These are phyloP conservation scores for Oidium heveae DNA, from an alignment of 2,329 filamentous ascomycete species.

Conservation along the genomic window DNA sequence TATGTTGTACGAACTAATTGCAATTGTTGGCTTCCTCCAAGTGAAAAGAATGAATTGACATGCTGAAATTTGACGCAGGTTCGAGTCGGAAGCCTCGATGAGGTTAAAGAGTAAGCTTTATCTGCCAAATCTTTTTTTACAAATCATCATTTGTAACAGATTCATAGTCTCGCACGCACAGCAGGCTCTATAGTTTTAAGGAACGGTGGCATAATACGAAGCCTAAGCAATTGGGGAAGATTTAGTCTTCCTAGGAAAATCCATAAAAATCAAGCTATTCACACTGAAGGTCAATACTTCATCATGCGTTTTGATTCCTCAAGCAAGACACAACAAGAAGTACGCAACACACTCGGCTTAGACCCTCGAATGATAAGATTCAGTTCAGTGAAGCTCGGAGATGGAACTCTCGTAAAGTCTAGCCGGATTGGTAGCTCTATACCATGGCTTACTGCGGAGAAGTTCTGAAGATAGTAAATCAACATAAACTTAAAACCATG, in stretches of 20 bases:
- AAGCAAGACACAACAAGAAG: constrained; percentile 42
- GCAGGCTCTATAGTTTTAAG: too few relatives aligned
- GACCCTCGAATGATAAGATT: constrained; percentile 83
- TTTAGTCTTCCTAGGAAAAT: constrained; percentile 64
- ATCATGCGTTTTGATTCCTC: constrained; percentile 86
- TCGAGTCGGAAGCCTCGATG: too few relatives aligned
- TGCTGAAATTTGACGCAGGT: too few relatives aligned
- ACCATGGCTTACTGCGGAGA: constrained; percentile 10
- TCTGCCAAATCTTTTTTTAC: too few relatives aligned
- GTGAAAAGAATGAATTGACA: too few relatives aligned
- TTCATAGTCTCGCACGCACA: too few relatives aligned
- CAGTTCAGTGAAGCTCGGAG: constrained; percentile 64
- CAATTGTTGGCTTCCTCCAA: too few relatives aligned
- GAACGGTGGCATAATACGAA: constrained; percentile 78
- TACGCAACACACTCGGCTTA: constrained; percentile 51
- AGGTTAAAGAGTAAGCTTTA: too few relatives aligned
- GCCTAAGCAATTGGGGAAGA: constrained; percentile 83
- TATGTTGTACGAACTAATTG: too few relatives aligned
- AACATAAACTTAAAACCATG: too few relatives aligned
- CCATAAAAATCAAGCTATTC: constrained; percentile 56
- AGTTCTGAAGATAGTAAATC: too few relatives aligned
- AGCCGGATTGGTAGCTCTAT: constrained; percentile 12
- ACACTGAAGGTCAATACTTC: constrained; percentile 84
- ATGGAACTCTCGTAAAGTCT: constrained; percentile 27
- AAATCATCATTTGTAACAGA: too few relatives aligned